Evolutionary conservation across 352 stramenopile genomes (phyloP).

Genomic region (Phytophthora vignae): DNA sequence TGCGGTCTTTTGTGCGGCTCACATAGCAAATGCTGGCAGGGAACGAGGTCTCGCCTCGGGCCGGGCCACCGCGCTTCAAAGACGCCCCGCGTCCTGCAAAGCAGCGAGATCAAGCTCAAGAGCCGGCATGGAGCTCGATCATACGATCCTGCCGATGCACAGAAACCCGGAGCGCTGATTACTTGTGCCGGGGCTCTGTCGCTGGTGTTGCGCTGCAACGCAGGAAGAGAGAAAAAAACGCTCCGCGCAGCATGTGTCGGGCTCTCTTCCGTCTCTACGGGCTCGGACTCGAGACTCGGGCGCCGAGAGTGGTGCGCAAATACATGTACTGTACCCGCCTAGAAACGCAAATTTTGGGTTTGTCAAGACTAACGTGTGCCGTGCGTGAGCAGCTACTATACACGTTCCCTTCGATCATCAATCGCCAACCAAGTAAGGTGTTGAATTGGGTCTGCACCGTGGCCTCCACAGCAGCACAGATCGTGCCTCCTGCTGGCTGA

Average conservation of each 20-base stretch:
- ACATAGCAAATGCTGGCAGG: background rate
- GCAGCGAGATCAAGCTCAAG: conserved; percentile 11
- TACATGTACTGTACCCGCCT: too few species aligned
- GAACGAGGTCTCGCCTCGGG: background rate
- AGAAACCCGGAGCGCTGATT: conserved; percentile 9
- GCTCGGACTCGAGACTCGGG: too few species aligned
- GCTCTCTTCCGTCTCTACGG: background rate
- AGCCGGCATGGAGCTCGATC: conserved; percentile 13
- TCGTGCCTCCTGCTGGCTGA: too few species aligned
- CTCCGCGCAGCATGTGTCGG: background rate
- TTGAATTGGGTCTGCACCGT: too few species aligned
- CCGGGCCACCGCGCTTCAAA: conserved; percentile 22
- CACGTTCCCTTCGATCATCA: too few species aligned
- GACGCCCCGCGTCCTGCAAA: conserved; percentile 7
- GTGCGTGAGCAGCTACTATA: too few species aligned
- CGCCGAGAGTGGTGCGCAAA: too few species aligned
- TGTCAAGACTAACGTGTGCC: too few species aligned
- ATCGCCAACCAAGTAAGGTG: too few species aligned
- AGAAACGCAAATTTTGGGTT: too few species aligned
- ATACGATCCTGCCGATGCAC: conserved; percentile 11
- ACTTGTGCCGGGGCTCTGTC: background rate
- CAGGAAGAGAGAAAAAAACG: background rate
- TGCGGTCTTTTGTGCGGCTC: background rate
- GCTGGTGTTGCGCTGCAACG: background rate
- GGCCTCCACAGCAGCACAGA: too few species aligned